These are phyloP conservation scores for Kodamaea kaohsiungensis DNA, from an alignment of 805 yeast genomes.

Conservation along the genomic window DNA sequence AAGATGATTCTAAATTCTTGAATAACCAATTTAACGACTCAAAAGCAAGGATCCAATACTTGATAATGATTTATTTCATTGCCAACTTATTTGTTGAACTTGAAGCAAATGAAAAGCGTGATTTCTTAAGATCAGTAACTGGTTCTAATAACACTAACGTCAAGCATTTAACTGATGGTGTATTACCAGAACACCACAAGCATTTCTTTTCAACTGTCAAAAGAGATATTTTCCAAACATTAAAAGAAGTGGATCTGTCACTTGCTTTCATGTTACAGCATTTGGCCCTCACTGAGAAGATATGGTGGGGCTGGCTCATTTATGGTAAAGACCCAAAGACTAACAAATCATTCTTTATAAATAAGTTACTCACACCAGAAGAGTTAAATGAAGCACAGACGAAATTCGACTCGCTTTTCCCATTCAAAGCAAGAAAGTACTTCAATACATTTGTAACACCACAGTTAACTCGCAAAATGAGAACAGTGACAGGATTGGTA, in stretches of 20 bases:
- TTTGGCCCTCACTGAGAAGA: conserved; percentile 27
- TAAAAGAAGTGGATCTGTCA: conserved; percentile 25
- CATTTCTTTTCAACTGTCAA: conserved; percentile 25
- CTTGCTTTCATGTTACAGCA: conserved; percentile 30
- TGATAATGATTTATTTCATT: conserved; percentile 33
- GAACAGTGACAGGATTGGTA: conserved; percentile 31
- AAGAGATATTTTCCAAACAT: conserved; percentile 23
- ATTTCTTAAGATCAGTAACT: conserved; percentile 22
- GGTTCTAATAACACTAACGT: conserved; percentile 20
- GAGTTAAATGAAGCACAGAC: conserved; percentile 22
- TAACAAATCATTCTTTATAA: conserved; percentile 29
- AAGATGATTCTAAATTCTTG: conserved; percentile 26
- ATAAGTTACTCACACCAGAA: conserved; percentile 19
- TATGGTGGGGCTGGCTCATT: conserved; percentile 44
- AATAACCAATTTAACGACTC: conserved; percentile 27
- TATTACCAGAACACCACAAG: conserved; percentile 25
- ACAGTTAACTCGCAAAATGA: conserved; percentile 43
- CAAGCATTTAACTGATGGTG: conserved; percentile 40
- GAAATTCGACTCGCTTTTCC: conserved; percentile 21
- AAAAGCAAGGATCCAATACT: conserved; percentile 25
- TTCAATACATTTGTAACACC: conserved; percentile 46
- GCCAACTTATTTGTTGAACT: conserved; percentile 33
- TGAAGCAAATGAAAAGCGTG: conserved; percentile 21
- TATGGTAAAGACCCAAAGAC: conserved; percentile 36
- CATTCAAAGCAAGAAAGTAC: conserved; percentile 35